These are phyloP conservation scores for Daucus carota DNA, from an alignment of 129 eudicot species.

Conservation along the genomic window DH1_v3.0 NC_030387.2:37985001-37985500, in stretches of 20 bases:
- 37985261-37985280: background rate
- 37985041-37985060: too few relatives aligned
- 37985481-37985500: background rate
- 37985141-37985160: background rate
- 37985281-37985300: background rate
- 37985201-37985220: background rate
- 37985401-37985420: slow-evolving; percentile 74
- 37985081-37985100: background rate
- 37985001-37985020: too few relatives aligned
- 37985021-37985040: too few relatives aligned
- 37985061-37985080: too few relatives aligned
- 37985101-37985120: background rate
- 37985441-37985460: slow-evolving; percentile 8
- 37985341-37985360: slow-evolving; percentile 80
- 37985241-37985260: background rate
- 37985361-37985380: slow-evolving; percentile 87
- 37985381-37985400: slow-evolving; percentile 92
- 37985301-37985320: background rate
- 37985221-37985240: background rate
- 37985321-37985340: slow-evolving; percentile 77
- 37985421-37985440: slow-evolving; percentile 19
- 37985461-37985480: background rate
- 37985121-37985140: background rate
- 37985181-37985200: background rate
- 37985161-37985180: background rate